phyloP scores from a whole-genome alignment of 345 rosid genomes.

The Linum lewisii region DNA sequence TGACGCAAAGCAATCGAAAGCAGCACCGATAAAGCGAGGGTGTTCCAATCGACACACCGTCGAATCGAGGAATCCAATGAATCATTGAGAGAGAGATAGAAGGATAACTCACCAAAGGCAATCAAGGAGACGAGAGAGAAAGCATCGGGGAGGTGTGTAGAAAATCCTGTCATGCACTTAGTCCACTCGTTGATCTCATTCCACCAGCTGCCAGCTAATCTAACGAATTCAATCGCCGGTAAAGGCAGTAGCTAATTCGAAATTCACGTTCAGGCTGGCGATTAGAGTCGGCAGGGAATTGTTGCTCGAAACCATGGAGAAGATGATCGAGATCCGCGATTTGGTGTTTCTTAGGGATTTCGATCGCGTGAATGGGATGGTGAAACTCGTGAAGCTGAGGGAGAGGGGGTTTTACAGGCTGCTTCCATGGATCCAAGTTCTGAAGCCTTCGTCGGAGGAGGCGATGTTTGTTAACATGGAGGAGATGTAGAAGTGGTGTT shows the following conservation, averaged over 20 bases:
- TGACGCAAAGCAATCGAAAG: neutral
- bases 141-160: constrained; percentile 76
- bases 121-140: constrained; percentile 81
- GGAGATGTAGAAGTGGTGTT: constrained; percentile 56
- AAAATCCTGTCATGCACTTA: constrained; percentile 87
- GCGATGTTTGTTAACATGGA: constrained; percentile 70
- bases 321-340: constrained; percentile 64
- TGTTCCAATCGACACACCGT: neutral
- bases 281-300: constrained; percentile 97
- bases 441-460: constrained; percentile 88
- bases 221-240: neutral
- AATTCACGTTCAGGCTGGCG: constrained; percentile 73
- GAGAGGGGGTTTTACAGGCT: constrained; percentile 59
- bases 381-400: constrained; percentile 45
- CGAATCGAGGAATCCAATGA: neutral
- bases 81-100: neutral
- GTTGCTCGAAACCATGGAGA: constrained; percentile 68
- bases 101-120: constrained; percentile 43
- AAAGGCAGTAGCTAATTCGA: constrained; percentile 4
- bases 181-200: constrained; percentile 72
- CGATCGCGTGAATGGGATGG: constrained; percentile 48
- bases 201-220: constrained; percentile 53
- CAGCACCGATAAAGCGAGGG: neutral
- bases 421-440: constrained; percentile 45
- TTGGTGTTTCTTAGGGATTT: constrained; percentile 63